Conservation (phyloP, 768 basidiomycete genomes). For the Hydnum rufescens region DNA sequence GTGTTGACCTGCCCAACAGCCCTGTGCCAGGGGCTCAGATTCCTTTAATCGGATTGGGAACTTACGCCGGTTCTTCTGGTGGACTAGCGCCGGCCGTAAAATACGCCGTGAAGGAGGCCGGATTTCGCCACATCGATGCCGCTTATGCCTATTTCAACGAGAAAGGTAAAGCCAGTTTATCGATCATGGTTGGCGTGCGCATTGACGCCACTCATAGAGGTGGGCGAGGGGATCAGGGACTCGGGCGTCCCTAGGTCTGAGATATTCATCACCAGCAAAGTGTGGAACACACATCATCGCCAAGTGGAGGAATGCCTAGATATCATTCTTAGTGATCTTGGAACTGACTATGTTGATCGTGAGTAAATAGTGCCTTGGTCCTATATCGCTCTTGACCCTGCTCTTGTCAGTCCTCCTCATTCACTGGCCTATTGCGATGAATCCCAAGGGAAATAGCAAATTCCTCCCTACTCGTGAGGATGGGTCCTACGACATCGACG, state of each 20-base stretch:
- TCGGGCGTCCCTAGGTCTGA: constrained; percentile 52
- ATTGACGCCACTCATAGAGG: constrained; percentile 25
- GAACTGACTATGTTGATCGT: constrained; percentile 53
- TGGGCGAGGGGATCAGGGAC: constrained; percentile 59
- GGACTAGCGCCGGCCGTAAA: constrained; percentile 56
- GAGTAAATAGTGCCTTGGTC: background rate
- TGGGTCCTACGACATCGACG: constrained; percentile 38
- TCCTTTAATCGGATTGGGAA: constrained; percentile 22
- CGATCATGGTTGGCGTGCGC: constrained; percentile 10
- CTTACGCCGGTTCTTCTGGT: constrained; percentile 58
- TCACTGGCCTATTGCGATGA: constrained; percentile 73
- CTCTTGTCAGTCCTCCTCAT: constrained; percentile 32
- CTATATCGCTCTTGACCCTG: background rate
- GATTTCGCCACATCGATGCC: constrained; percentile 58
- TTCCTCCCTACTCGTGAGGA: constrained; percentile 18
- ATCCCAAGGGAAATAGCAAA: constrained; percentile 17
- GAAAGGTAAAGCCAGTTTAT: background rate
- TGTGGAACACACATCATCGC: constrained; percentile 29
- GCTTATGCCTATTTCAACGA: constrained; percentile 35
- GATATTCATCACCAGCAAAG: constrained; percentile 52
- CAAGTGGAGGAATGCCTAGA: constrained; percentile 42
- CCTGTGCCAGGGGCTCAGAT: background rate
- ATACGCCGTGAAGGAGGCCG: constrained; percentile 40
- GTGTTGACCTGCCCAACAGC: background rate
- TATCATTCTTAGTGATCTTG: constrained; percentile 44